A percentile compares a stretch with the other conserved stretches of the same genome.
These are phyloP conservation scores for Pseudogymnoascus sp. DNA, from an alignment of 2,329 filamentous ascomycete species.

Conservation along the genomic window DNA sequence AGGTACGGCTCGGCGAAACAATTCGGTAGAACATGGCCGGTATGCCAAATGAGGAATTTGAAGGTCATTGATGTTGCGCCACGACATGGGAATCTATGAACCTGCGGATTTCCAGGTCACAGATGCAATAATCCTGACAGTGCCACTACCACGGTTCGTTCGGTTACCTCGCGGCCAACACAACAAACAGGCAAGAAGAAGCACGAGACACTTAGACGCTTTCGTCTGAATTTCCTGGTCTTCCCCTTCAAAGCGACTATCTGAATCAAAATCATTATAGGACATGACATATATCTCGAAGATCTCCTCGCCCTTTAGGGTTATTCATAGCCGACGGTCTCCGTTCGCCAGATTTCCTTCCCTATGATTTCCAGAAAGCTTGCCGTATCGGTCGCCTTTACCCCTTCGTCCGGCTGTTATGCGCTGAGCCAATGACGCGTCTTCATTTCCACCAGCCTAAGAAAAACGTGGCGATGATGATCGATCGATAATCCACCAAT, in stretches of 20 bases:
- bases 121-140: not conserved
- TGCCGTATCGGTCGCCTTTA: not conserved
- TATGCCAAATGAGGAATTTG: not conserved
- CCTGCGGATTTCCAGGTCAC: not conserved
- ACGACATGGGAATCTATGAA: not conserved
- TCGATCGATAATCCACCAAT: not conserved
- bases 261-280: not conserved
- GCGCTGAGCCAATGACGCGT: not conserved
- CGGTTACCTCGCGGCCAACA: not conserved
- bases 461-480: not conserved
- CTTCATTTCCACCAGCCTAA: not conserved
- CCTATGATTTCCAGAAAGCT: not conserved
- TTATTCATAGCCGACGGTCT: not conserved
- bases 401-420: not conserved
- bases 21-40: not conserved
- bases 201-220: too few species aligned
- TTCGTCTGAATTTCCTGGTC: not conserved
- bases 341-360: not conserved
- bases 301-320: not conserved
- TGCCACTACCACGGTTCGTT: too few species aligned
- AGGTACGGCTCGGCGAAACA: not conserved
- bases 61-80: not conserved
- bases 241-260: not conserved
- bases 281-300: not conserved
- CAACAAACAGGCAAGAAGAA: not conserved